Percentiles rank a stretch among this genome's conserved stretches.
phyloP scores from a whole-genome alignment of 23 red algal genomes.

The Chondrus crispus region DNA sequence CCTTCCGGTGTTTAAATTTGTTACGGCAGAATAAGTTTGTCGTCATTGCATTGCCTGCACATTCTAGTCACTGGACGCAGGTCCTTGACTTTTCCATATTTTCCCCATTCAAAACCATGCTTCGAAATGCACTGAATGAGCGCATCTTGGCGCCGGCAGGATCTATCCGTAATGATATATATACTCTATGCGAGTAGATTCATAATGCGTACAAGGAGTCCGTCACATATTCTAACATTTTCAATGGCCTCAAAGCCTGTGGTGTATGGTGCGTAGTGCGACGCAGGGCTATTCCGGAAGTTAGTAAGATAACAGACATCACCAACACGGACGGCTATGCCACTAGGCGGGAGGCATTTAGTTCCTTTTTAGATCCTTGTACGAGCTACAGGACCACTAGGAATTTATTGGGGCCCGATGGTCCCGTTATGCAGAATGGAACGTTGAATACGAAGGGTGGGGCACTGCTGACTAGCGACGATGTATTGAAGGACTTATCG shows the following conservation, averaged over 20 bases:
- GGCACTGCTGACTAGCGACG: no score
- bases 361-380: background rate
- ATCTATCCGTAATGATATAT: background rate
- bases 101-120: background rate
- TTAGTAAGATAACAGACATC: background rate
- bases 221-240: background rate
- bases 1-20: background rate
- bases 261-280: background rate
- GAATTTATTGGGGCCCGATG: no score
- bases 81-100: conserved; percentile 13
- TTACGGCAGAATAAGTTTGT: background rate
- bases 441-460: no score
- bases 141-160: background rate
- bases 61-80: conserved; percentile 6
- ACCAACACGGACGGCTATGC: background rate
- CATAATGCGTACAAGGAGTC: background rate
- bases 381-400: no score
- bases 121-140: background rate
- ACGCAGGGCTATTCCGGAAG: background rate
- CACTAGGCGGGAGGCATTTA: background rate
- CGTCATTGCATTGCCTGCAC: background rate
- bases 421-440: no score
- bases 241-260: background rate
- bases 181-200: background rate
- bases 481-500: no score